These are phyloP conservation scores for Lophiostoma macrostomum DNA, from an alignment of 495 filamentous ascomycete species.

Conservation along the genomic window DNA sequence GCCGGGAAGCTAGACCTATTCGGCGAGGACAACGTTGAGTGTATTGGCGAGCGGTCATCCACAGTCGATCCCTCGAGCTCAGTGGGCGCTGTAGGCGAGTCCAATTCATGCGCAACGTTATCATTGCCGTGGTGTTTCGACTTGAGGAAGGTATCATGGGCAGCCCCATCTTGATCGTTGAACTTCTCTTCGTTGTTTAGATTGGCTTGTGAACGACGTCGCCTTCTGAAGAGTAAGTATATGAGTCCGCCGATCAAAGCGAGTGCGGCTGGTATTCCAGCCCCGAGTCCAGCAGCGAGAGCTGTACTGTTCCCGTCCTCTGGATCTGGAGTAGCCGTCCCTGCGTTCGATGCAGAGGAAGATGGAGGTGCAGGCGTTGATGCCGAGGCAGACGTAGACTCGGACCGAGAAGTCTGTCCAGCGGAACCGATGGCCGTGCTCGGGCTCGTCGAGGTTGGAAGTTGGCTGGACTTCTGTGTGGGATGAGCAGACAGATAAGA, in stretches of 20 bases:
- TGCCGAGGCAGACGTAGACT: not conserved
- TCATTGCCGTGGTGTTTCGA: not conserved
- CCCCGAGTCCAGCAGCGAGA: not conserved
- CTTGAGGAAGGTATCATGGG: too few relatives aligned
- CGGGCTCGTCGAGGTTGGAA: too few relatives aligned
- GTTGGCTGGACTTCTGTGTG: not conserved
- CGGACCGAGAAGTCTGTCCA: too few relatives aligned
- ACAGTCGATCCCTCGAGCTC: not conserved
- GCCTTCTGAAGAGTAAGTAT: not conserved
- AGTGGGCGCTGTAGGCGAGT: not conserved
- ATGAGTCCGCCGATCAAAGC: not conserved
- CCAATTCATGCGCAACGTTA: not conserved
- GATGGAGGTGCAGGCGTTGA: not conserved
- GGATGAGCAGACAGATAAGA: slow-evolving; percentile 3
- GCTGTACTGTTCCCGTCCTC: not conserved
- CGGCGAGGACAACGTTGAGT: too few relatives aligned
- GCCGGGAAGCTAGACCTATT: not conserved
- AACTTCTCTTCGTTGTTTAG: not conserved
- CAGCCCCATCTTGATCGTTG: too few relatives aligned
- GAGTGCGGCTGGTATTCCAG: not conserved
- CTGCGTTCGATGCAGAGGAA: not conserved
- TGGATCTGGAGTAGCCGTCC: not conserved
- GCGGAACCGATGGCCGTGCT: too few relatives aligned
- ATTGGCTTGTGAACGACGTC: not conserved
- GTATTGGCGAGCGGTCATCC: not conserved